Conservation (phyloP, 352 stramenopile species). For the Globisporangium megalacanthum region DNA sequence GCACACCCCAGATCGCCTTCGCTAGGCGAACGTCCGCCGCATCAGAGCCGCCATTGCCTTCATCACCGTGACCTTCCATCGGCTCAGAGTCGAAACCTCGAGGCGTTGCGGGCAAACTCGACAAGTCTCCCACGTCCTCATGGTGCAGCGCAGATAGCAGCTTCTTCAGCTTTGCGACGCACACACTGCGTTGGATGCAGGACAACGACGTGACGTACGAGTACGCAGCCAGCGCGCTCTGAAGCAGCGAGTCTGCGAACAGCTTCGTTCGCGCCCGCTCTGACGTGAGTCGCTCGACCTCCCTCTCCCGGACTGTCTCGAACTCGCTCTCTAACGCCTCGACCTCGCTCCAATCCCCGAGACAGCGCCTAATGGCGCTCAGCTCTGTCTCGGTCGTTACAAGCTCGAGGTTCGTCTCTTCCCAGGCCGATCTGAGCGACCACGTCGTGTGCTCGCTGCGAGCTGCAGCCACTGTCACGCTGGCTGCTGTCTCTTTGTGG, state of each 20-base stretch:
- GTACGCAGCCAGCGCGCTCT: conserved; percentile 9
- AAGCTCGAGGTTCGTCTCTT: conserved; percentile 22
- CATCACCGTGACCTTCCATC: neutral
- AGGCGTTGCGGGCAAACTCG: neutral
- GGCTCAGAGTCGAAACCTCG: too few relatives aligned
- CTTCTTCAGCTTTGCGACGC: conserved; percentile 1
- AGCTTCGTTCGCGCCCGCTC: neutral
- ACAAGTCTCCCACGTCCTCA: neutral
- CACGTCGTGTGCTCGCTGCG: conserved; percentile 6
- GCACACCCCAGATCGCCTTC: conserved; percentile 26
- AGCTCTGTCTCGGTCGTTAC: conserved; percentile 13
- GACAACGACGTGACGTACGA: conserved; percentile 9
- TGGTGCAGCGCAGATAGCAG: neutral
- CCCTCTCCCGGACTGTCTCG: neutral
- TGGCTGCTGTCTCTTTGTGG: neutral
- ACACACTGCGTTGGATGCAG: neutral
- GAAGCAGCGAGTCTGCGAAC: conserved; percentile 3
- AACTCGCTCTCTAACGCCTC: neutral
- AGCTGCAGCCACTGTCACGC: neutral
- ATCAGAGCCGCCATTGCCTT: neutral
- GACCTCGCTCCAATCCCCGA: conserved; percentile 6
- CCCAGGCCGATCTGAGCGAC: conserved; percentile 8
- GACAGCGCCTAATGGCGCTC: neutral
- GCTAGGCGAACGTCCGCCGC: neutral
- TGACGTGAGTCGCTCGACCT: neutral